Evolutionary conservation across 192 early-diverging fungal genomes (phyloP).

Genomic region (Backusella tarrabulga): DNA sequence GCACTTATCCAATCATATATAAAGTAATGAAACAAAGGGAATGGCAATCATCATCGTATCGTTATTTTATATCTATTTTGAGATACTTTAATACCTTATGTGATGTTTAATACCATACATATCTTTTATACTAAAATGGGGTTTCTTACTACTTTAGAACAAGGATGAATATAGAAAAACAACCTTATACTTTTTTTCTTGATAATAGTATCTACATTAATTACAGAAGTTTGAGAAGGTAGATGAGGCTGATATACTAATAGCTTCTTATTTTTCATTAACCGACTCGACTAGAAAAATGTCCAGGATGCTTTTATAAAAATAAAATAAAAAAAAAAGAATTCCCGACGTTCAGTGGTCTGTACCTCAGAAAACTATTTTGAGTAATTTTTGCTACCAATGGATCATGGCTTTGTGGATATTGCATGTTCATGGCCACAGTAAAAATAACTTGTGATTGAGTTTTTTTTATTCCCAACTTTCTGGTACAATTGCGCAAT

Average conservation of each 20-base stretch:
- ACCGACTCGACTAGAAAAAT: background rate
- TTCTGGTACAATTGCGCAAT: no score
- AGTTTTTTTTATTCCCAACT: background rate
- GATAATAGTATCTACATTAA: background rate
- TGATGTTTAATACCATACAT: background rate
- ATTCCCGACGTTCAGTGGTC: background rate
- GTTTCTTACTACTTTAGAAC: background rate
- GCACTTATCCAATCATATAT: background rate
- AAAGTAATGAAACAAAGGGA: background rate
- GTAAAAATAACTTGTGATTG: background rate
- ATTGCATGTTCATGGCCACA: no score
- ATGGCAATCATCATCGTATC: background rate
- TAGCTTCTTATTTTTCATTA: background rate
- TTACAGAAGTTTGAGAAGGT: background rate
- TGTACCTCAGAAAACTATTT: background rate
- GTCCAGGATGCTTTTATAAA: background rate
- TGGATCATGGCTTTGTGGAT: background rate
- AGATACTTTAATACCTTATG: background rate
- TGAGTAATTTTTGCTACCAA: slow-evolving; percentile 5
- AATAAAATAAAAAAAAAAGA: background rate
- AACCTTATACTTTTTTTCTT: background rate
- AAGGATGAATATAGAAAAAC: background rate
- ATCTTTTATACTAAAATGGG: background rate
- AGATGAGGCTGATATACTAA: background rate
- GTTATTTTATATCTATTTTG: background rate